These are phyloP conservation scores for Yarrowia sp. DNA, from an alignment of 805 yeast genomes.

Conservation along the genomic window DNA sequence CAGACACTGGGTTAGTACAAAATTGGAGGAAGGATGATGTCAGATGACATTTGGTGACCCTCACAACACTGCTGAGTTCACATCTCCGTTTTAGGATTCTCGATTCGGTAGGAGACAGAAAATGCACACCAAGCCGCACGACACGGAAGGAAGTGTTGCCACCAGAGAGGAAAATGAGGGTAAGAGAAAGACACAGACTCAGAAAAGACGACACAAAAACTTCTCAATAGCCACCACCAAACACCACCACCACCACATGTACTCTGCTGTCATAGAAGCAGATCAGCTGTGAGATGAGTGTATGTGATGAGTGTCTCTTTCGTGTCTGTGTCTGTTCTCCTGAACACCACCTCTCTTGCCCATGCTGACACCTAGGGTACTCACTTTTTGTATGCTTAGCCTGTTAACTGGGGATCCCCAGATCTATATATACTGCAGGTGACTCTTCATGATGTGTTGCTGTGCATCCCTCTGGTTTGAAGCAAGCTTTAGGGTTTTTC, in stretches of 20 bases:
- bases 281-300: background rate
- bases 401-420: conserved; percentile 8
- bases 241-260: background rate
- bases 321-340: background rate
- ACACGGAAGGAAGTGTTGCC: background rate
- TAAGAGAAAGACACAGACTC: background rate
- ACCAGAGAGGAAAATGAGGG: background rate
- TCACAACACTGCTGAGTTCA: too few species aligned
- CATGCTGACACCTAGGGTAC: background rate
- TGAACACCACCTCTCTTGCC: background rate
- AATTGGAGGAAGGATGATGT: too few species aligned
- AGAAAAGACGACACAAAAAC: background rate
- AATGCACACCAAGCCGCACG: background rate
- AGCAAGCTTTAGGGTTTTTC: conserved; percentile 39
- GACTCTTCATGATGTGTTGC: conserved; percentile 32
- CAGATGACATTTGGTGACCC: too few species aligned
- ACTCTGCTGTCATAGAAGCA: background rate
- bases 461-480: conserved; percentile 27
- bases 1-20: conserved; percentile 49
- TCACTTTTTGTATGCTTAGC: conserved; percentile 22
- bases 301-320: background rate
- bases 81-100: too few species aligned
- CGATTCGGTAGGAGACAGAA: background rate
- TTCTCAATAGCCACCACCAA: background rate
- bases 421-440: conserved; percentile 37